phyloP scores from a whole-genome alignment of 495 filamentous ascomycete species.

The Penicillium crystallinum region DNA sequence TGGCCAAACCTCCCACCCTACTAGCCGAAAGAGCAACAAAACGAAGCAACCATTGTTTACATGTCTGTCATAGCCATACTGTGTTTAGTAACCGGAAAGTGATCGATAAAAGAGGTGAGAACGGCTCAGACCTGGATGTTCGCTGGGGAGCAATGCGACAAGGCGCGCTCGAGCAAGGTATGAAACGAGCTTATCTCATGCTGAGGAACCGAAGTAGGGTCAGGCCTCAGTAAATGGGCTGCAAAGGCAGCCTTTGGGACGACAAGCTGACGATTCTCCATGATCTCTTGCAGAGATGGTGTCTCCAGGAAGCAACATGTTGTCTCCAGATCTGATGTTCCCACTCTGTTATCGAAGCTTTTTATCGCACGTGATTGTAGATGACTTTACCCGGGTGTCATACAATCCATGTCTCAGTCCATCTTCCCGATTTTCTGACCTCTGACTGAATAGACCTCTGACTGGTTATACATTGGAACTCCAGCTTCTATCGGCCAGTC shows the following conservation, averaged over 20 bases:
- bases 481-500: too few species aligned
- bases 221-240: constrained; percentile 67
- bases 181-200: constrained; percentile 72
- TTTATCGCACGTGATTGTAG: constrained; percentile 11
- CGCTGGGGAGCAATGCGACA: constrained; percentile 69
- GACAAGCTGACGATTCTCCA: constrained; percentile 71
- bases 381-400: too few species aligned
- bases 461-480: too few species aligned
- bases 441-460: too few species aligned
- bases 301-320: neutral
- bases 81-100: constrained; percentile 41
- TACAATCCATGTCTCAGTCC: too few species aligned
- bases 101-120: constrained; percentile 25
- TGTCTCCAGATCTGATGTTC: neutral
- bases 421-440: too few species aligned
- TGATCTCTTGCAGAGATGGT: constrained; percentile 23
- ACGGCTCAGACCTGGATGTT: constrained; percentile 92
- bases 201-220: constrained; percentile 64
- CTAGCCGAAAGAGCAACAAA: constrained; percentile 64
- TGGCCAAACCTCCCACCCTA: constrained; percentile 62
- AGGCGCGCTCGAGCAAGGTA: constrained; percentile 56
- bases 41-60: constrained; percentile 77
- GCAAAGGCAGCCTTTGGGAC: constrained; percentile 79
- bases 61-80: constrained; percentile 56
- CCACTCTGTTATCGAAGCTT: constrained; percentile 1